These are phyloP conservation scores for Ascochyta koolunga DNA, from an alignment of 2,329 filamentous ascomycete species.

Conservation along the genomic window DNA sequence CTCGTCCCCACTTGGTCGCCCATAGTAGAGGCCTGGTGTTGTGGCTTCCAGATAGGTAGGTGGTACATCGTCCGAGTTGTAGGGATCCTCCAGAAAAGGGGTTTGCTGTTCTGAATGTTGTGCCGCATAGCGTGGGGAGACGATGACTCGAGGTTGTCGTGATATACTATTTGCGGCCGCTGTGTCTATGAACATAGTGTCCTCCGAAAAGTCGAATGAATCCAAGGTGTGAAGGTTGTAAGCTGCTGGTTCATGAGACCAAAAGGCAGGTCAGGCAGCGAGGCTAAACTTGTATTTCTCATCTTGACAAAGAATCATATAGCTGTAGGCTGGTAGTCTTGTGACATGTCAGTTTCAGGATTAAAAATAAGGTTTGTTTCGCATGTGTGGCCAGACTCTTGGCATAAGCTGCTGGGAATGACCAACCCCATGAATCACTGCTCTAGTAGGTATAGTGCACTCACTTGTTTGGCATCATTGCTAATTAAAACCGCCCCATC, in stretches of 20 bases:
- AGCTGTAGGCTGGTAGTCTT: conserved; percentile 9
- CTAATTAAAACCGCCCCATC: too few relatives aligned
- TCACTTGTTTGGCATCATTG: too few relatives aligned
- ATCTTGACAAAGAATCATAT: neutral
- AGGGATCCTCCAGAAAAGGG: conserved; percentile 33
- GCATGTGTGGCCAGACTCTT: conserved; percentile 11
- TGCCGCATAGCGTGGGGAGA: conserved; percentile 18
- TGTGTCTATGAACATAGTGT: conserved; percentile 43
- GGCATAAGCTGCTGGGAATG: conserved; percentile 2
- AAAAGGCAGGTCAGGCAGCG: conserved; percentile 4
- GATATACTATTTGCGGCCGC: conserved; percentile 37
- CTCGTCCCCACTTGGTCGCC: conserved; percentile 37
- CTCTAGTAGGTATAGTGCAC: too few relatives aligned
- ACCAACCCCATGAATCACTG: too few relatives aligned
- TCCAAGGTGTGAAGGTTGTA: neutral
- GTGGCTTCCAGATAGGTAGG: conserved; percentile 45
- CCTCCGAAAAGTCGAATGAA: neutral
- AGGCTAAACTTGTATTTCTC: neutral
- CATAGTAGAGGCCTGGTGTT: conserved; percentile 39
- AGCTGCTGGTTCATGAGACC: neutral
- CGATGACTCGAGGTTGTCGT: conserved; percentile 25
- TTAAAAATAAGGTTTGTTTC: conserved; percentile 35
- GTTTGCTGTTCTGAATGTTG: conserved; percentile 27
- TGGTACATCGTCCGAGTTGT: conserved; percentile 32
- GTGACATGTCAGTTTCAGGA: conserved; percentile 37